phyloP scores from a whole-genome alignment of 495 filamentous ascomycete species.

The Aspergillus taichungensis region DNA sequence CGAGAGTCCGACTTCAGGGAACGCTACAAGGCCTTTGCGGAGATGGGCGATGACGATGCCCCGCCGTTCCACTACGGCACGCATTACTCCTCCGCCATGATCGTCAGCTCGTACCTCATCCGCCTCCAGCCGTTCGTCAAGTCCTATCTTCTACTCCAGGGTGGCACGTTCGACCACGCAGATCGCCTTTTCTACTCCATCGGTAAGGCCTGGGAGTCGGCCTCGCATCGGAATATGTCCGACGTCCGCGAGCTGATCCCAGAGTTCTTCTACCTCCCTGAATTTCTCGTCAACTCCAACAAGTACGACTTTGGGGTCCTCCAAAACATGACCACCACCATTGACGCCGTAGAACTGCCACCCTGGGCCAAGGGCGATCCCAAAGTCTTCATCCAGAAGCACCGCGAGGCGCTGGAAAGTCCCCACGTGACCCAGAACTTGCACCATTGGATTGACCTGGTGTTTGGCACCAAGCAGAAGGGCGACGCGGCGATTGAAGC shows the following conservation, averaged over 20 bases:
- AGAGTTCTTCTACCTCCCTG: constrained; percentile 94
- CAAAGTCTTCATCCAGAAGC: constrained; percentile 89
- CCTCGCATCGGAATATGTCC: constrained; percentile 80
- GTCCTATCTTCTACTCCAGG: constrained; percentile 93
- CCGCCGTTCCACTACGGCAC: constrained; percentile 96
- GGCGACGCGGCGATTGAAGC: constrained; percentile 88
- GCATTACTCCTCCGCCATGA: constrained; percentile 98
- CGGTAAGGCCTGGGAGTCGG: constrained; percentile 81
- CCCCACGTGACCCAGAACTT: constrained; percentile 85
- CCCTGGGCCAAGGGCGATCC: constrained; percentile 97
- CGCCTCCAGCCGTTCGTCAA: constrained; percentile 92
- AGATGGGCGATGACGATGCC: constrained; percentile 72
- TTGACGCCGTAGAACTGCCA: constrained; percentile 78
- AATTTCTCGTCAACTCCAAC: constrained; percentile 87
- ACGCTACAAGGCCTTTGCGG: constrained; percentile 77
- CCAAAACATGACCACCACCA: constrained; percentile 67
- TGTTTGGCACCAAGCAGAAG: constrained; percentile 92
- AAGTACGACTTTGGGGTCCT: constrained; percentile 84
- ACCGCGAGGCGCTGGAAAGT: constrained; percentile 89
- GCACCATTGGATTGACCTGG: constrained; percentile 91
- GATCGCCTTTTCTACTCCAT: constrained; percentile 94
- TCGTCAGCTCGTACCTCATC: constrained; percentile 92
- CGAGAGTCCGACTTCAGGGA: constrained; percentile 72
- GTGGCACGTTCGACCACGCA: constrained; percentile 92
- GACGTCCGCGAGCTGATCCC: constrained; percentile 92